phyloP scores from a whole-genome alignment of 176 grass and related monocot species.

The Hyparrhenia diplandra region DNA sequence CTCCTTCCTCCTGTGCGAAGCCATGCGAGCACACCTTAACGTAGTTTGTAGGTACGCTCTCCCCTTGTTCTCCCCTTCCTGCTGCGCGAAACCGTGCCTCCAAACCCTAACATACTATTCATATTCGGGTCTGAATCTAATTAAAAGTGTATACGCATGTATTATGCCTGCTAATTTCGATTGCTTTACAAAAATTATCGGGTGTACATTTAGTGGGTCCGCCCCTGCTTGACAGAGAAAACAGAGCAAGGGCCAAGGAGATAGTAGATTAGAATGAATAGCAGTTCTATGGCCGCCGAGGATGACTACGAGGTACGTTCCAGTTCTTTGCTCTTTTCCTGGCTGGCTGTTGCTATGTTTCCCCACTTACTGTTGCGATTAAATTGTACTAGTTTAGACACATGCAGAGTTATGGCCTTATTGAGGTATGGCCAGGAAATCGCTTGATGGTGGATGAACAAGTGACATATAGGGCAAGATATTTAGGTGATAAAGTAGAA shows the following conservation, averaged over 20 bases:
- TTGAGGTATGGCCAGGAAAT: background rate
- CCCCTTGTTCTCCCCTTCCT: too few relatives aligned
- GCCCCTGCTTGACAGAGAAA: background rate
- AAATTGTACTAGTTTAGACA: background rate
- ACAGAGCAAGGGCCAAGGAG: background rate
- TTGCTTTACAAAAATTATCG: too few relatives aligned
- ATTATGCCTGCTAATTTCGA: too few relatives aligned
- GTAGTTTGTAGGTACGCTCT: too few relatives aligned
- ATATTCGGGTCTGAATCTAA: background rate
- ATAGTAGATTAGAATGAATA: constrained; percentile 2
- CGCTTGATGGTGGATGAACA: background rate
- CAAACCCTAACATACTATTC: too few relatives aligned
- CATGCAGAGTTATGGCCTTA: background rate
- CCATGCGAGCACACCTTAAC: too few relatives aligned
- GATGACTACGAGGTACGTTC: constrained; percentile 75
- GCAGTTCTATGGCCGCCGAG: constrained; percentile 30
- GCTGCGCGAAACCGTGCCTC: too few relatives aligned
- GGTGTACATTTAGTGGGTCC: too few relatives aligned
- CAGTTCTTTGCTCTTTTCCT: background rate
- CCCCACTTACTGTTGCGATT: background rate
- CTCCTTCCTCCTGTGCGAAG: too few relatives aligned
- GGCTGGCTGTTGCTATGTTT: background rate
- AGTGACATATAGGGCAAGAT: background rate
- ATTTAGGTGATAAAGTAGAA: background rate
- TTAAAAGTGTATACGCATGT: too few relatives aligned